Conservation (phyloP, 768 basidiomycete genomes). For the Tulasnella sp. region DNA sequence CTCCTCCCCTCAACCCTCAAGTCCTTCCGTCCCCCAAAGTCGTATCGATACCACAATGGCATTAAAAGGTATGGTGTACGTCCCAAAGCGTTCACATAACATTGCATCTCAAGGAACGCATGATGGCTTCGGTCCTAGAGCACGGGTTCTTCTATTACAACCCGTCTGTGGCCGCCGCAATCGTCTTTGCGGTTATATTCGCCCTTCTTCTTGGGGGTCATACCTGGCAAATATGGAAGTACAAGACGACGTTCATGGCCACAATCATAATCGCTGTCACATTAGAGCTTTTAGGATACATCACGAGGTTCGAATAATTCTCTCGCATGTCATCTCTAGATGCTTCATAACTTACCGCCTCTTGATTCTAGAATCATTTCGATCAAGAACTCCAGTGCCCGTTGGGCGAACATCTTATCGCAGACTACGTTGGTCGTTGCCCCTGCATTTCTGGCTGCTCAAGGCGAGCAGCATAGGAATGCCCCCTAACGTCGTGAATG, state of each 20-base stretch:
- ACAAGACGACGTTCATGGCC: conserved; percentile 8
- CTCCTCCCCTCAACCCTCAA: neutral
- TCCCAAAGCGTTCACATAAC: neutral
- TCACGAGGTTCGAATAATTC: neutral
- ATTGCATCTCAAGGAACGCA: neutral
- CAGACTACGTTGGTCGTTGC: conserved; percentile 17
- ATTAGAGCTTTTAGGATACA: conserved; percentile 3
- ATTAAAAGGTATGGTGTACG: neutral
- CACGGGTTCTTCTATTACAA: conserved; percentile 10
- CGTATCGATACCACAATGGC: neutral
- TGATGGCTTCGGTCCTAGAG: neutral
- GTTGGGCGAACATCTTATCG: neutral
- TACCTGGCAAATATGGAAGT: neutral
- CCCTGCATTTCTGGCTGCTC: conserved; percentile 22
- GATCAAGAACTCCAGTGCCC: neutral
- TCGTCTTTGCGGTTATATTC: conserved; percentile 2
- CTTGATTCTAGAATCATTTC: neutral
- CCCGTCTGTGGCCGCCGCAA: neutral
- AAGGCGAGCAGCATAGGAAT: neutral
- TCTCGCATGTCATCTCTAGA: neutral
- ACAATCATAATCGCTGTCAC: neutral
- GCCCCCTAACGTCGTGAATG: neutral
- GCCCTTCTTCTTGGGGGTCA: neutral
- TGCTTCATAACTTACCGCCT: neutral
- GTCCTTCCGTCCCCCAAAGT: neutral